A percentile compares a stretch with the other conserved stretches of the same genome.
Evolutionary conservation across 163 green algal genomes (phyloP).

Genomic region (Trebouxiophyceae sp.): DNA sequence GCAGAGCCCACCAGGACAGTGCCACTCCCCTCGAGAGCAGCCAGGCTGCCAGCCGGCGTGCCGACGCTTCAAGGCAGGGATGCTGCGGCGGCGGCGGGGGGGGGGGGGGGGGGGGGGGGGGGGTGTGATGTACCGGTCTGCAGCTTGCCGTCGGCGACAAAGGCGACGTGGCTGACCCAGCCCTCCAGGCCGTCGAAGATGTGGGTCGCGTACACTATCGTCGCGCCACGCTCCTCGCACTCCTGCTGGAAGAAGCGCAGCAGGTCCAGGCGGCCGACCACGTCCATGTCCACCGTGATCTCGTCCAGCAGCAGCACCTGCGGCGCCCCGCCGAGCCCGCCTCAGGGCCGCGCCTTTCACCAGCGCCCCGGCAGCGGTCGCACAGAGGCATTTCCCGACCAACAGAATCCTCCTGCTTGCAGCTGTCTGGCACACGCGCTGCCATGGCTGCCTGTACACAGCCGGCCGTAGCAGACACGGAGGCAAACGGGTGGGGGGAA

Average conservation of each 20-base stretch:
- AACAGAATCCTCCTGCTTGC: too few species aligned
- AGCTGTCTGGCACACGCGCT: background rate
- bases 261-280: slow-evolving; percentile 87
- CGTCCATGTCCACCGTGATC: slow-evolving; percentile 98
- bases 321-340: background rate
- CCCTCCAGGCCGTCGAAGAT: slow-evolving; percentile 97
- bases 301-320: slow-evolving; percentile 90
- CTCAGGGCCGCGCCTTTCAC: too few species aligned
- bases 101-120: background rate
- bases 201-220: slow-evolving; percentile 95
- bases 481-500: background rate
- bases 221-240: slow-evolving; percentile 69
- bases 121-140: slow-evolving; percentile 8
- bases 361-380: too few species aligned
- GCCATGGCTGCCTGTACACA: too few species aligned
- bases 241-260: slow-evolving; percentile 89
- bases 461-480: too few species aligned
- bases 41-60: background rate
- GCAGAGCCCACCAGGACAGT: background rate
- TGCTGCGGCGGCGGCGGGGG: background rate
- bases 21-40: background rate
- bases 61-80: background rate
- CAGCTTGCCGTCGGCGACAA: slow-evolving; percentile 59
- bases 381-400: too few species aligned
- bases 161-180: slow-evolving; percentile 90